Evolutionary conservation across 1,139 yeast species (phyloP).

Genomic region (Spencermartinsiella ligniputridi): DNA sequence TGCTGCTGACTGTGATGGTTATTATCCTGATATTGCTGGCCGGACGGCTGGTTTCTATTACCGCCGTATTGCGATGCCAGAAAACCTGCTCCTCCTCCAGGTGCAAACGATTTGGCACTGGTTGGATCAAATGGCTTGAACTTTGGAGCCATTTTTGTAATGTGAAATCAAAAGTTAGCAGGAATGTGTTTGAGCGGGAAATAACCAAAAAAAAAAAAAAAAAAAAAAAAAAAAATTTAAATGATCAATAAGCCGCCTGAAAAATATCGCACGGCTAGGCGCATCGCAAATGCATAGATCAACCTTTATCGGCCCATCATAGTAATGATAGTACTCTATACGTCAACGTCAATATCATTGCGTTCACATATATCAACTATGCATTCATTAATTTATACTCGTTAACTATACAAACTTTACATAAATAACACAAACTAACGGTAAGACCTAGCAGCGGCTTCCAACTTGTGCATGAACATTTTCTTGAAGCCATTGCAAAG

Average conservation of each 20-base stretch:
- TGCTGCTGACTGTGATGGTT: background rate
- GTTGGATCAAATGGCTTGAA: slow-evolving; percentile 16
- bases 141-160: slow-evolving; percentile 15
- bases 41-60: background rate
- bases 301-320: too few species aligned
- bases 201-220: slow-evolving; percentile 5
- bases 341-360: too few species aligned
- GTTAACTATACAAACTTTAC: background rate
- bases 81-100: slow-evolving; percentile 5
- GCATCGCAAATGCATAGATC: too few species aligned
- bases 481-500: slow-evolving; percentile 93
- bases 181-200: background rate
- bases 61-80: slow-evolving; percentile 1
- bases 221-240: slow-evolving; percentile 6
- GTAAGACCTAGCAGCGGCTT: slow-evolving; percentile 1
- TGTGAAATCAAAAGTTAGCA: background rate
- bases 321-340: too few species aligned
- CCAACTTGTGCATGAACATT: slow-evolving; percentile 25
- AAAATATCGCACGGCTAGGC: too few species aligned
- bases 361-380: too few species aligned
- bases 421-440: background rate
- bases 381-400: background rate
- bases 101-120: slow-evolving; percentile 7
- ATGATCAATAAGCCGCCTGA: background rate
- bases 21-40: slow-evolving; percentile 1